Percentiles rank a stretch among this genome's conserved stretches.
phyloP scores from a whole-genome alignment of 208 protist genomes.

The Crithidia fasciculata region DNA sequence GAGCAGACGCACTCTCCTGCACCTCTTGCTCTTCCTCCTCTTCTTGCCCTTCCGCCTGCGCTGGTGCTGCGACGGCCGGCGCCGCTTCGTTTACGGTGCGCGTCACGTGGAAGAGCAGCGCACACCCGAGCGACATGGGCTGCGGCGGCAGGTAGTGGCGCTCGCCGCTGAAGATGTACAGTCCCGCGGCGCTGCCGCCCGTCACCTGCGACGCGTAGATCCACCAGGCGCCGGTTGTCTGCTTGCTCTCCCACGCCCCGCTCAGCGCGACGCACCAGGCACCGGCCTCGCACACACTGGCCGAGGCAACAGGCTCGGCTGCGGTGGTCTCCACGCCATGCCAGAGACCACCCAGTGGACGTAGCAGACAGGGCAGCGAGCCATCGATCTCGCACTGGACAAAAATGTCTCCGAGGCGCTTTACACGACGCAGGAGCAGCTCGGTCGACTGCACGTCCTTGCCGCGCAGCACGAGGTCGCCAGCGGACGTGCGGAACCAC shows the following conservation, averaged over 20 bases:
- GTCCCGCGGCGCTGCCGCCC: slow-evolving; percentile 58
- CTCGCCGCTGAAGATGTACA: slow-evolving; percentile 91
- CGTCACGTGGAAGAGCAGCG: slow-evolving; percentile 63
- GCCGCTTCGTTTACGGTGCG: slow-evolving; percentile 30
- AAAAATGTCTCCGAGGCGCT: slow-evolving; percentile 92
- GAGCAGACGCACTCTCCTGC: not conserved
- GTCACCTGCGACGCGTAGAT: slow-evolving; percentile 89
- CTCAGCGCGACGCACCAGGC: slow-evolving; percentile 92
- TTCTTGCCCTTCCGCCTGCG: not conserved
- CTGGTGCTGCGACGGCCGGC: not conserved
- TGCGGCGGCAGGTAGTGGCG: slow-evolving; percentile 86
- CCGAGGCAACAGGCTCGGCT: slow-evolving; percentile 41
- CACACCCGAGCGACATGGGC: slow-evolving; percentile 74
- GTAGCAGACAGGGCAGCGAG: slow-evolving; percentile 92
- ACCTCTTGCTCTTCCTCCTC: not conserved
- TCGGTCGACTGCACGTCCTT: slow-evolving; percentile 97
- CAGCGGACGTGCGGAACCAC: slow-evolving; percentile 97
- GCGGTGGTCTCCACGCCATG: not conserved
- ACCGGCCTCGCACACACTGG: slow-evolving; percentile 90
- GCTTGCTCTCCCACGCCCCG: slow-evolving; percentile 95
- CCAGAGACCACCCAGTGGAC: slow-evolving; percentile 76
- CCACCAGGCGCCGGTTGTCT: slow-evolving; percentile 95
- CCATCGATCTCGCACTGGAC: slow-evolving; percentile 96
- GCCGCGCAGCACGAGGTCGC: slow-evolving; percentile 95
- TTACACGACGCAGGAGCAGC: slow-evolving; percentile 85